Base-by-base conservation (phyloP, 192 early-diverging fungal genomes). In the Coemansia sp. region DNA sequence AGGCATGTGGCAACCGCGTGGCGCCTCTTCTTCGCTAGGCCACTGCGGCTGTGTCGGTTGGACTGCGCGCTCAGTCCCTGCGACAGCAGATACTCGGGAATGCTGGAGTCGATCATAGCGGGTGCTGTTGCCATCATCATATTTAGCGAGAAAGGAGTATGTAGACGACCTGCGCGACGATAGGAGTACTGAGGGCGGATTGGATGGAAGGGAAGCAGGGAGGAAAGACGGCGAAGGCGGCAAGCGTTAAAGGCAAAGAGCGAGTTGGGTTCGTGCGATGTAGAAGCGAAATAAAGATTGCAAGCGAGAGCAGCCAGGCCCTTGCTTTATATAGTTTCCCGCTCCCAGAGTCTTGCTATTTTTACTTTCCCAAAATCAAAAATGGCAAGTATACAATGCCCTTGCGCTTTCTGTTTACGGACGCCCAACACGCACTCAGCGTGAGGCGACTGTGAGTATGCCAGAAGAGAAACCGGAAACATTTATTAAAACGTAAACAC, bases 51-150 rank as follows among this genome's bases (percentile, higher is more conserved):
- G 53, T 53, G 31, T 56, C 73, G 32, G 19, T 49, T 67, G 2
- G 66, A 74, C 42, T 74, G 73, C 24, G 66, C 73, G 38, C 66
- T 68, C 11, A 74, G 51, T 8, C 73, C 73, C 43, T 68, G 73
- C n/a, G 73, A 74, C 27, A 74, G 37, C n/a, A 74, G 39, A 17
- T 63, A 74, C 8, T 68, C 66, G 8, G 66, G 66, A 24, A 68
- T 40, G 19, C 6, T 25, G 37, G 40, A 46, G 56, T 64, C 68
- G 43, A 43, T 27, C 40, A 38, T 19, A 58, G 56, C 31, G 8
- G 56, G 19, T 22, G 36, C n/a, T 37, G 32, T 35, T 7, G 31
- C 39, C 51, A 67, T 62, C 60, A 45, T 42, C 20, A 31, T 41
- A 29, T 29, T 17, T 31, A 61, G 38, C 22, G 40, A 1, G 14